Conservation (phyloP, 139 green algal species). For the Chlamydomonas sphaeroides region DNA sequence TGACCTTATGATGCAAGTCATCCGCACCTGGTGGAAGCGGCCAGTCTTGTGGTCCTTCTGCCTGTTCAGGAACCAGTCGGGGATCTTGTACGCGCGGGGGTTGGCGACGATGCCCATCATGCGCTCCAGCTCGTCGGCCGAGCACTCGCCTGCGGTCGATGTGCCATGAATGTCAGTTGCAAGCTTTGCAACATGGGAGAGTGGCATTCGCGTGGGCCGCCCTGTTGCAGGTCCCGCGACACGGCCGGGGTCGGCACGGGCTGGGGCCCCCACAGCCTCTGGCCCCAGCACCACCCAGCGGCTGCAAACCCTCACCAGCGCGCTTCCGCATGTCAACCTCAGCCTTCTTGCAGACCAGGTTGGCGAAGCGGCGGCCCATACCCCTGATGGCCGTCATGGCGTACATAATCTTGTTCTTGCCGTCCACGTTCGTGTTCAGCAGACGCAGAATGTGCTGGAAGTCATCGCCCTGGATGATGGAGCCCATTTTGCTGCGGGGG, state of each 20-base stretch:
- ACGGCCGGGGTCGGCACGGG: too few relatives aligned
- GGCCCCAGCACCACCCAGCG: background rate
- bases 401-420: conserved; percentile 98
- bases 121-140: conserved; percentile 94
- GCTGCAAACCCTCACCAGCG: conserved; percentile 53
- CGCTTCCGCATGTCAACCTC: conserved; percentile 96
- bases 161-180: background rate
- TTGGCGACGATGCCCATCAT: conserved; percentile 98
- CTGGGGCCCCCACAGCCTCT: too few relatives aligned
- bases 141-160: conserved; percentile 91
- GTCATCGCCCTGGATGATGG: conserved; percentile 76
- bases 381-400: conserved; percentile 97
- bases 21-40: conserved; percentile 81
- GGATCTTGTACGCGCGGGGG: conserved; percentile 98
- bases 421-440: conserved; percentile 99
- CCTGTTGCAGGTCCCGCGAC: too few relatives aligned
- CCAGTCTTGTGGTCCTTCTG: conserved; percentile 96
- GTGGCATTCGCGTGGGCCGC: too few relatives aligned
- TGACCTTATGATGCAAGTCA: too few relatives aligned
- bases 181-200: background rate
- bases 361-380: conserved; percentile 92
- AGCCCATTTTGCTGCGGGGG: conserved; percentile 57
- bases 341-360: conserved; percentile 98
- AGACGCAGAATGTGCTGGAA: conserved; percentile 99
- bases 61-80: conserved; percentile 99